Percentiles rank a stretch among this genome's conserved stretches.
phyloP scores from a whole-genome alignment of 257 asterid species.

The Rhazya stricta region DNA sequence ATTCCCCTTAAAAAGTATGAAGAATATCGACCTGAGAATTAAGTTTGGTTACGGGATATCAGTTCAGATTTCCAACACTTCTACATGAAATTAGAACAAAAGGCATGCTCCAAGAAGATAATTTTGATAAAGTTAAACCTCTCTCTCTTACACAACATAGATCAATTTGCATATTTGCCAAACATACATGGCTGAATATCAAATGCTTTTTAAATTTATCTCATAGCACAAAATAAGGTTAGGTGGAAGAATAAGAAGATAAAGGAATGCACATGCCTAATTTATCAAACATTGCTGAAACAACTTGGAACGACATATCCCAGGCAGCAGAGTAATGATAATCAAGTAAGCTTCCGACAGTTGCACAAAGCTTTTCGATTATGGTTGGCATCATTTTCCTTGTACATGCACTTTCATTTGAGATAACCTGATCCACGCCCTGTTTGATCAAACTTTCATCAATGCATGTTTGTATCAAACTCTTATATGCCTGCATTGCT shows the following conservation, averaged over 20 bases:
- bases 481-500: slow-evolving; percentile 65
- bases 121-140: background rate
- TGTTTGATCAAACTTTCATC: slow-evolving; percentile 69
- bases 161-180: background rate
- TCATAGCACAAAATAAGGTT: background rate
- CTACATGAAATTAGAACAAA: background rate
- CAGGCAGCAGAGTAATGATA: slow-evolving; percentile 70
- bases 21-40: slow-evolving; percentile 52
- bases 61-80: slow-evolving; percentile 3
- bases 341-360: slow-evolving; percentile 70
- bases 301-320: slow-evolving; percentile 84
- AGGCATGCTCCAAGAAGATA: background rate
- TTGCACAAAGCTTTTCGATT: slow-evolving; percentile 75
- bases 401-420: slow-evolving; percentile 32
- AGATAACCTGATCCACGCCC: slow-evolving; percentile 56
- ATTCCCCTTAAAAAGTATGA: slow-evolving; percentile 52
- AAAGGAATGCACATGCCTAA: slow-evolving; percentile 46
- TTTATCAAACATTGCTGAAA: slow-evolving; percentile 74
- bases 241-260: slow-evolving; percentile 8
- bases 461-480: slow-evolving; percentile 64
- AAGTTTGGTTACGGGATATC: background rate
- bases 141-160: background rate
- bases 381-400: slow-evolving; percentile 68
- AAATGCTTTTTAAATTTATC: background rate
- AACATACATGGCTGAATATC: background rate